Base-by-base conservation (phyloP, 768 basidiomycete species). In the Suillus cothurnatus region DNA sequence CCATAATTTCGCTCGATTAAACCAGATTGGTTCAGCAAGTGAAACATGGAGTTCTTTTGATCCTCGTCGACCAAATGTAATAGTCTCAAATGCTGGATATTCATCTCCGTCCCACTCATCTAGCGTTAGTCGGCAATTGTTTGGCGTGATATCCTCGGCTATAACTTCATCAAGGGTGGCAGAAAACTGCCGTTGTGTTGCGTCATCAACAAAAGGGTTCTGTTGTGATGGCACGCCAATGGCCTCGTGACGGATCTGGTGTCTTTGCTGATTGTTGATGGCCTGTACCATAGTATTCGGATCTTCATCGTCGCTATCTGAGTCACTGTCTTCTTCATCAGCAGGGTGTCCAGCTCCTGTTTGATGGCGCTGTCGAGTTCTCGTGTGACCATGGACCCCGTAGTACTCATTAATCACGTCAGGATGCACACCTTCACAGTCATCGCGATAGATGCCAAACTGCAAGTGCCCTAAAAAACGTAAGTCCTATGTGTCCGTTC, bases 401-500 rank as follows among this genome's bases (percentile, higher is more conserved):
- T 71, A 70, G 32, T 68, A 70, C 31, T 65, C 61, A 4, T 66
- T 59, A 9, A 70, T 68, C 2, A 66, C 56, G 31, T 70, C 67
- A 2, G 67, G 69, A 31, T 71, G 69, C 17, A 68, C 14, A 0
- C 59, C 67, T 38, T 70, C 53, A 39, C 67, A 67, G n/a, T 70
- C 64, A 41, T 68, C 68, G 0, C 14, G 26, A 23, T 74, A 71
- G 0, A 69, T 3, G 0, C 70, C 66, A 21, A 63, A 65, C 1
- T 36, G 3, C 0, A 58, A 63, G 45, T 74, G 70, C 1, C 70
- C 70, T 11, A 74, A n/a, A 47, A 47, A 23, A 47, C n/a, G n/a
- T 47, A 47, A 47, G 23, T 47, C 45, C 43, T 45, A 36, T 36
- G 36, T 11, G 36, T 32, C 31, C 6, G 31, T 32, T 6, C 31